These are phyloP conservation scores for Alternaria hordeiaustralica DNA, from an alignment of 2,329 filamentous ascomycete genomes.

Conservation along the genomic window DNA sequence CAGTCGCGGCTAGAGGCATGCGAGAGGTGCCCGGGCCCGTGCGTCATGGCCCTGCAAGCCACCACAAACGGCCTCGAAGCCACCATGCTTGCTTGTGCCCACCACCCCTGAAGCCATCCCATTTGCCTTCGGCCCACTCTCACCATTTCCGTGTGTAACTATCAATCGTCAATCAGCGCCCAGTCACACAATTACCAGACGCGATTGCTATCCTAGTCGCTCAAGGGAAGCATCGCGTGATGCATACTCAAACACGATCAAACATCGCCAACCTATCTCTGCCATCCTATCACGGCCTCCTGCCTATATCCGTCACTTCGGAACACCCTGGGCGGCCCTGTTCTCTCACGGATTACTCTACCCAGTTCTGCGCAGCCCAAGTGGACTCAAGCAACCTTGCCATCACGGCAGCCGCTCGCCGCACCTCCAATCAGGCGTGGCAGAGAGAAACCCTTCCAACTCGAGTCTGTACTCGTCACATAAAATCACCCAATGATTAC, in stretches of 20 bases:
- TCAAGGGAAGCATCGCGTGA: not conserved
- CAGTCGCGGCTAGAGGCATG: constrained; percentile 2
- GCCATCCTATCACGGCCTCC: not conserved
- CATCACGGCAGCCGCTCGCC: not conserved
- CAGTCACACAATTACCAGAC: not conserved
- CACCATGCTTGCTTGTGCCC: constrained; percentile 5
- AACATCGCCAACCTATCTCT: not conserved
- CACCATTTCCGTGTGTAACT: constrained; percentile 11
- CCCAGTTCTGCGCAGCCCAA: not conserved
- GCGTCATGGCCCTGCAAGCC: not conserved
- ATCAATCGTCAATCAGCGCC: not conserved
- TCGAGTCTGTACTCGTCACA: not conserved
- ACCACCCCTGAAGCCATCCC: not conserved
- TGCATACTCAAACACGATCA: not conserved
- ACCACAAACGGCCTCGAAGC: constrained; percentile 12
- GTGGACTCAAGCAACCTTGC: not conserved
- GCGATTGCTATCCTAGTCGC: not conserved
- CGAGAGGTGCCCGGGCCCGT: constrained; percentile 2
- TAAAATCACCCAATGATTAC: not conserved
- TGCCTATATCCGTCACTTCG: not conserved
- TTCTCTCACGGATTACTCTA: not conserved
- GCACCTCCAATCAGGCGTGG: not conserved
- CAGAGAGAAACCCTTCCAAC: not conserved
- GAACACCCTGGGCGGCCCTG: not conserved
- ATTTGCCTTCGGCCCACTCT: constrained; percentile 3